Conservation (phyloP, 2,329 filamentous ascomycete species). For the Pseudohalonectria lignicola region DNA sequence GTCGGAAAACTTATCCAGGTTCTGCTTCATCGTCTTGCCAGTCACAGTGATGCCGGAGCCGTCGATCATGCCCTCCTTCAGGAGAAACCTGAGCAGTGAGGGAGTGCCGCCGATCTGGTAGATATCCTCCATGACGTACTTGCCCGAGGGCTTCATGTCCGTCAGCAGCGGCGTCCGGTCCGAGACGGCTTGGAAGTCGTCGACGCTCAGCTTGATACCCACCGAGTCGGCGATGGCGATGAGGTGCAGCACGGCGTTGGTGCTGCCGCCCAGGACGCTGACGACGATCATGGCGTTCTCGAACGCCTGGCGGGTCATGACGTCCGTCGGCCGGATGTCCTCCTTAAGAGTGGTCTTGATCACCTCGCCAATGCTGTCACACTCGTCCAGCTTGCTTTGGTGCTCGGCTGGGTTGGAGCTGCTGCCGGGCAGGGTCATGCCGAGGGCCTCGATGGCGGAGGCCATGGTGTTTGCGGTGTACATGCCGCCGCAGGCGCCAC, state of each 20-base stretch:
- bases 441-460: constrained; percentile 61
- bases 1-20: constrained; percentile 63
- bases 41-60: constrained; percentile 76
- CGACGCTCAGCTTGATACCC: constrained; percentile 71
- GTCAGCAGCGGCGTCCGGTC: constrained; percentile 71
- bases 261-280: constrained; percentile 74
- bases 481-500: constrained; percentile 81
- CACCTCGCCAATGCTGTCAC: constrained; percentile 57
- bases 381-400: constrained; percentile 61
- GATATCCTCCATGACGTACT: constrained; percentile 75
- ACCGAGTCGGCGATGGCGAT: constrained; percentile 77
- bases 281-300: constrained; percentile 79
- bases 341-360: constrained; percentile 66
- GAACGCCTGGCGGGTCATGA: constrained; percentile 70
- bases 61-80: constrained; percentile 72
- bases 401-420: constrained; percentile 71
- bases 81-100: constrained; percentile 75
- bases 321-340: constrained; percentile 67
- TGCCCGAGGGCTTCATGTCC: constrained; percentile 75
- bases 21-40: constrained; percentile 80
- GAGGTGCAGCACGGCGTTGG: constrained; percentile 75
- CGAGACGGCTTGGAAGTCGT: constrained; percentile 77
- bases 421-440: constrained; percentile 72
- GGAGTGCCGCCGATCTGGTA: constrained; percentile 84
- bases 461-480: constrained; percentile 71